phyloP scores from a whole-genome alignment of 139 green algal species.

The Dunaliella primolecta region DNA sequence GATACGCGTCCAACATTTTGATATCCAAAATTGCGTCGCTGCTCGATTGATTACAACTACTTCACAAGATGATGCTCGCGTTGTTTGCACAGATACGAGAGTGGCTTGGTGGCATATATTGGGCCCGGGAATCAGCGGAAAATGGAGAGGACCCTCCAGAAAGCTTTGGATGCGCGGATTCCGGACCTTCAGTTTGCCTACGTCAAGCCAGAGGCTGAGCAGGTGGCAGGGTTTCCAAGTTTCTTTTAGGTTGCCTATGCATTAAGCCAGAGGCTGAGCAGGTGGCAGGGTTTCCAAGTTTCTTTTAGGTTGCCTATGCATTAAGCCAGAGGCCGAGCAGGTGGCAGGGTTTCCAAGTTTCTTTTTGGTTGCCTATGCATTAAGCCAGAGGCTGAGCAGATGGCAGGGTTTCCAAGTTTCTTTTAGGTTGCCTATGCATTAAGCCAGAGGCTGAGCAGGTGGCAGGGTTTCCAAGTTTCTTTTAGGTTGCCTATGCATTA shows the following conservation, averaged over 20 bases:
- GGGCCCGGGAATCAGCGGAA: not conserved
- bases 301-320: not conserved
- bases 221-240: not conserved
- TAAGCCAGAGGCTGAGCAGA: not conserved
- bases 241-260: not conserved
- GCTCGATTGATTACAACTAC: too few relatives aligned
- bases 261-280: not conserved
- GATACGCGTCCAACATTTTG: too few relatives aligned
- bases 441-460: too few relatives aligned
- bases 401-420: not conserved
- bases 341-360: not conserved
- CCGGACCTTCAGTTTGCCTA: not conserved
- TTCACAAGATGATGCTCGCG: too few relatives aligned
- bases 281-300: not conserved
- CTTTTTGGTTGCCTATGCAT: not conserved
- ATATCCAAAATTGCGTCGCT: too few relatives aligned
- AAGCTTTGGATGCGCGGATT: not conserved
- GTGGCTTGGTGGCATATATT: not conserved
- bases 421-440: too few relatives aligned
- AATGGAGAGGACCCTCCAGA: not conserved
- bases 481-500: too few relatives aligned
- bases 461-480: too few relatives aligned
- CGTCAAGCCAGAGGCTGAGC: not conserved
- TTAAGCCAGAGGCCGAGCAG: not conserved
- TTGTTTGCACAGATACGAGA: too few relatives aligned